Percentiles rank a stretch among this genome's conserved stretches.
phyloP scores from a whole-genome alignment of 2,329 filamentous ascomycete species.

The Hymenoscyphus fructigenus region DNA sequence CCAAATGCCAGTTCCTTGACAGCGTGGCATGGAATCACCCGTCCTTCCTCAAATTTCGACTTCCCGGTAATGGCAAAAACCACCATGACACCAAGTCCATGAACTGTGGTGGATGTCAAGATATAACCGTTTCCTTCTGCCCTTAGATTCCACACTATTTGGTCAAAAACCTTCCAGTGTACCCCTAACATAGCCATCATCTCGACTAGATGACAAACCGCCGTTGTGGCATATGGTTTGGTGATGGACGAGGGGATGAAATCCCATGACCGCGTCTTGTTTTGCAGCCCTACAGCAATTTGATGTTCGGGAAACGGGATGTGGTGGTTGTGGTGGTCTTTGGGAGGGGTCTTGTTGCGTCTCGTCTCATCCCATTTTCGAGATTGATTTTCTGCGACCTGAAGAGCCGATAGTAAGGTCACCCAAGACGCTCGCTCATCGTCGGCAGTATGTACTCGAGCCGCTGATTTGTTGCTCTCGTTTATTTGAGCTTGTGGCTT shows the following conservation, averaged over 20 bases:
- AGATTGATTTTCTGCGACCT: conserved; percentile 50
- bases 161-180: conserved; percentile 59
- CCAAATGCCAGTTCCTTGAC: conserved; percentile 58
- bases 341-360: conserved; percentile 15
- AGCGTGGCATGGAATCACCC: conserved; percentile 53
- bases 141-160: conserved; percentile 48
- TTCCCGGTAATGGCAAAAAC: conserved; percentile 52
- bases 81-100: conserved; percentile 55
- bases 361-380: conserved; percentile 41
- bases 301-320: conserved; percentile 29
- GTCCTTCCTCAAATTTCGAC: conserved; percentile 48
- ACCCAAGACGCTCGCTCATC: conserved; percentile 58
- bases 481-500: conserved; percentile 14
- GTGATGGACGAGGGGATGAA: conserved; percentile 40
- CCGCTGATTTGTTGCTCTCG: conserved; percentile 18
- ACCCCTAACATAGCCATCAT: conserved; percentile 44
- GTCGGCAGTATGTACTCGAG: conserved; percentile 51
- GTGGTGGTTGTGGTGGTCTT: background rate
- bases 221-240: conserved; percentile 39
- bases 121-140: conserved; percentile 41
- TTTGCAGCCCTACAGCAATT: conserved; percentile 33
- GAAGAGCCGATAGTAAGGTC: conserved; percentile 49
- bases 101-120: conserved; percentile 37
- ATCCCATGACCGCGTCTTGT: conserved; percentile 40
- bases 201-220: conserved; percentile 38